A percentile compares a stretch with the other conserved stretches of the same genome.
Conservation (phyloP, 2,329 filamentous ascomycete genomes). For the Exophiala mesophila region DNA sequence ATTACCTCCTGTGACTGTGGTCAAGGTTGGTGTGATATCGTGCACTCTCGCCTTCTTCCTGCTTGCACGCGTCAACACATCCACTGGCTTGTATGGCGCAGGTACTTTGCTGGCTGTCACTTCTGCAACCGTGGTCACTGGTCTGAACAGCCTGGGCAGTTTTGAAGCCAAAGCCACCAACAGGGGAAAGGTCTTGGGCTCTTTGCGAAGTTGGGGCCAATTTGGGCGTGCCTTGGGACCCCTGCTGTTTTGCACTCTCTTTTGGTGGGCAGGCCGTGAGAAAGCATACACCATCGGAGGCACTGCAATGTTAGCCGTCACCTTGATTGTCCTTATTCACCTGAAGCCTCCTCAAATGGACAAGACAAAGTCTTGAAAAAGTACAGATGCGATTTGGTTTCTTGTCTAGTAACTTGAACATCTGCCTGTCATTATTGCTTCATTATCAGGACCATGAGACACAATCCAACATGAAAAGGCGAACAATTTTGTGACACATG, state of each 20-base stretch:
- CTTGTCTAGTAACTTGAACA: no score
- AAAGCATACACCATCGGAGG: slow-evolving; percentile 78
- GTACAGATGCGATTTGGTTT: no score
- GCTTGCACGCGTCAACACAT: slow-evolving; percentile 63
- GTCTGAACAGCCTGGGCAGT: slow-evolving; percentile 83
- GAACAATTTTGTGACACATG: no score
- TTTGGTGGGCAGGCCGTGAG: slow-evolving; percentile 96
- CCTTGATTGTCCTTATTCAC: slow-evolving; percentile 10
- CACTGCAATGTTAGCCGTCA: slow-evolving; percentile 69
- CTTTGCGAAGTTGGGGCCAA: slow-evolving; percentile 76
- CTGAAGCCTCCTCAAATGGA: slow-evolving; percentile 18
- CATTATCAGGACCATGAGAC: no score
- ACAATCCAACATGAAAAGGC: no score
- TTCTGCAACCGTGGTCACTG: slow-evolving; percentile 90
- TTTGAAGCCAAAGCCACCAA: slow-evolving; percentile 79
- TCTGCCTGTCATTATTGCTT: no score
- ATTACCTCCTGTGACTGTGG: slow-evolving; percentile 71
- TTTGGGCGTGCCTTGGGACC: slow-evolving; percentile 82
- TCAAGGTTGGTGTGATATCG: slow-evolving; percentile 71
- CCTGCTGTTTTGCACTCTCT: slow-evolving; percentile 85
- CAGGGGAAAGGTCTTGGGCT: slow-evolving; percentile 79
- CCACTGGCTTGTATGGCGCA: slow-evolving; percentile 70
- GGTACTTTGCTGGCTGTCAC: slow-evolving; percentile 82
- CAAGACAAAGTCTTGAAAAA: slow-evolving; percentile 8
- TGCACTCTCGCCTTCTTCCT: slow-evolving; percentile 77